These are phyloP conservation scores for Candida sp. DNA, from an alignment of 1,139 yeast genomes.

Conservation along the genomic window DNA sequence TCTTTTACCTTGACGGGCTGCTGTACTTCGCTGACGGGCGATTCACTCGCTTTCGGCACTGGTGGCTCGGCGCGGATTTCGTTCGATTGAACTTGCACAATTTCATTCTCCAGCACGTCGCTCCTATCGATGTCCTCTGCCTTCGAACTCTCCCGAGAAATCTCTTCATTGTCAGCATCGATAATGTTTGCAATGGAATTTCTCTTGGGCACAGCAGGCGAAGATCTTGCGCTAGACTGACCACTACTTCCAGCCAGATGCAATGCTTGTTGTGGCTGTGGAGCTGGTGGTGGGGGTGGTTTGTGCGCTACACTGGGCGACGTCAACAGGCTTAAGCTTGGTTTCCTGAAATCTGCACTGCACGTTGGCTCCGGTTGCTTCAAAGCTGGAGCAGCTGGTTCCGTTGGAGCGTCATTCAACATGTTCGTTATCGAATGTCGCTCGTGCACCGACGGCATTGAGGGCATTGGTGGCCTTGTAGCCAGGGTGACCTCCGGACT, in stretches of 20 bases:
- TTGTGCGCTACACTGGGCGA: slow-evolving; percentile 8
- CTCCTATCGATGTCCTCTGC: not conserved
- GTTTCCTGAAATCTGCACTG: slow-evolving; percentile 10
- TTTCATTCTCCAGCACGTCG: not conserved
- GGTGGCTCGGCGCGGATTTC: not conserved
- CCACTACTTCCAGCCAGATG: slow-evolving; percentile 6
- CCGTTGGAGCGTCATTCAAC: slow-evolving; percentile 25
- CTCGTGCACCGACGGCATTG: slow-evolving; percentile 25
- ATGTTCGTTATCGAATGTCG: slow-evolving; percentile 34
- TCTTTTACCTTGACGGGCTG: not conserved
- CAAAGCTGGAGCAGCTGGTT: slow-evolving; percentile 11
- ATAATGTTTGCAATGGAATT: slow-evolving; percentile 52
- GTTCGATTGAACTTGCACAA: not conserved
- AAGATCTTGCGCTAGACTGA: slow-evolving; percentile 8
- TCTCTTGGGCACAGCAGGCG: slow-evolving; percentile 24
- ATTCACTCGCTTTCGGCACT: not conserved
- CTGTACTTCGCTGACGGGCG: not conserved
- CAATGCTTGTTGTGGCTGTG: not conserved
- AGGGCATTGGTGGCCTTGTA: slow-evolving; percentile 7
- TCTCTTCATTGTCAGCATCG: slow-evolving; percentile 33
- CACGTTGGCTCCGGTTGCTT: slow-evolving; percentile 3
- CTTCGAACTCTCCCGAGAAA: not conserved
- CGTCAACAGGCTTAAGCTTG: slow-evolving; percentile 8
- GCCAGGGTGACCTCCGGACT: slow-evolving; percentile 7
- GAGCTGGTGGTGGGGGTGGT: slow-evolving; percentile 4